These are phyloP conservation scores for Kuraishia cidri DNA, from an alignment of 805 yeast genomes.

Conservation along the genomic window DNA sequence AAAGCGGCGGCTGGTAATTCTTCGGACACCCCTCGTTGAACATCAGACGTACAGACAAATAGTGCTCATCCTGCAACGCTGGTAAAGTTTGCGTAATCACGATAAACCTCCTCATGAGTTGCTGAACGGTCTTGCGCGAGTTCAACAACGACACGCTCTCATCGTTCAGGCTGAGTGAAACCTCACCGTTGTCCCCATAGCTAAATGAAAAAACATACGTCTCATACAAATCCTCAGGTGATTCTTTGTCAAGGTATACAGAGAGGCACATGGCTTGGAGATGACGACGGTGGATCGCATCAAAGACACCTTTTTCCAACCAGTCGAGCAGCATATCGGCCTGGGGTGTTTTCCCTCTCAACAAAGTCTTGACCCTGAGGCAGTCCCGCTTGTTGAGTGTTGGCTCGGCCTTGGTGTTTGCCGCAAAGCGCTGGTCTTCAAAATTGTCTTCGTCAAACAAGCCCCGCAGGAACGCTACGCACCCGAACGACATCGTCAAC, in stretches of 20 bases:
- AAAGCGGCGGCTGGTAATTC: constrained; percentile 35
- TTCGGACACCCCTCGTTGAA: constrained; percentile 38
- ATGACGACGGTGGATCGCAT: constrained; percentile 20
- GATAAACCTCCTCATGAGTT: constrained; percentile 40
- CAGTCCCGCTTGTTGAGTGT: background rate
- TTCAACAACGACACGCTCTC: background rate
- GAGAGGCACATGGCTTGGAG: constrained; percentile 1
- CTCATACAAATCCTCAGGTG: constrained; percentile 28
- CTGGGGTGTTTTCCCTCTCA: constrained; percentile 22
- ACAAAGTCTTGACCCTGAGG: constrained; percentile 38
- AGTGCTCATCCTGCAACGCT: constrained; percentile 37
- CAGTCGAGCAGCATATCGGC: constrained; percentile 38
- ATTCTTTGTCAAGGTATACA: constrained; percentile 30
- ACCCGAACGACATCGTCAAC: constrained; percentile 43
- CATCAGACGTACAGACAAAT: constrained; percentile 35
- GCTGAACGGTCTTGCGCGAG: background rate
- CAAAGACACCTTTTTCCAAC: constrained; percentile 28
- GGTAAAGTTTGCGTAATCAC: constrained; percentile 45
- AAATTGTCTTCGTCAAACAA: constrained; percentile 48
- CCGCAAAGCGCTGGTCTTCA: constrained; percentile 35
- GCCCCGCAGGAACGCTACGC: constrained; percentile 47
- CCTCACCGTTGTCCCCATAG: constrained; percentile 21
- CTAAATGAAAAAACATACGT: constrained; percentile 39
- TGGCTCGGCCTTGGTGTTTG: constrained; percentile 5
- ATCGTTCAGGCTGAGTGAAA: constrained; percentile 29